Evolutionary conservation across 1,139 yeast species (phyloP), one percentile per base, ranked within the genome.

Genomic region (Nakaseomyces glabratus): DNA sequence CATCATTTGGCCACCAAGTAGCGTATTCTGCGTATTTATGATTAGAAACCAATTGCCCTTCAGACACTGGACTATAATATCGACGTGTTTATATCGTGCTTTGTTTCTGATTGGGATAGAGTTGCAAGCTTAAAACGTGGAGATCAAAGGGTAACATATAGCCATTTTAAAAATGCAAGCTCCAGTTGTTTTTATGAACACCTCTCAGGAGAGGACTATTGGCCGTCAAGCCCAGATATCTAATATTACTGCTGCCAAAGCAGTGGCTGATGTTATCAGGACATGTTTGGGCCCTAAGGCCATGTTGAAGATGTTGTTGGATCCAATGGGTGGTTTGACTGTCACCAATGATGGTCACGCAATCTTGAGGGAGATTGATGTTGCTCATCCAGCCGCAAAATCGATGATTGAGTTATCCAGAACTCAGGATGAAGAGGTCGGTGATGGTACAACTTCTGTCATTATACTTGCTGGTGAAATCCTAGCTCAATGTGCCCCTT

Each of bases 381-480:
- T 84, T 40, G 82, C 93, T 3, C 97, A 86, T 57, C 98, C 99
- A 4, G 98, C 98, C 6, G 98, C 99, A 35, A 93, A 93, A 63
- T 82, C 95, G 21, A 93, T 93, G 97, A 82, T 93, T 56, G 98
- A 93, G 63, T 71, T 93, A 49, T 79, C 93, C 51, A 75, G 98
- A 64, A 88, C 98, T 6, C 98, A 90, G 65, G 99, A 93, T 58
- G 99, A 93, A 62, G 98, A 93, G 64, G 97, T 90, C 43, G 98
- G 98, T 36, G 98, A 90, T 58, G 98, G 98, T 44, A 90, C 98
- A 41, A 90, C 98, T 23, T 81, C 95, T 7, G 98, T 90, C 37
- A 88, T 90, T 52, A 82, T 82, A 39, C 66, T 88, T 46, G 97
- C 98, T 6, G 99, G 98, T 41, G 99, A 90, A 59, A 85, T 90